Base-by-base conservation (phyloP, 805 yeast species). In the Lipomyces kockii region DNA sequence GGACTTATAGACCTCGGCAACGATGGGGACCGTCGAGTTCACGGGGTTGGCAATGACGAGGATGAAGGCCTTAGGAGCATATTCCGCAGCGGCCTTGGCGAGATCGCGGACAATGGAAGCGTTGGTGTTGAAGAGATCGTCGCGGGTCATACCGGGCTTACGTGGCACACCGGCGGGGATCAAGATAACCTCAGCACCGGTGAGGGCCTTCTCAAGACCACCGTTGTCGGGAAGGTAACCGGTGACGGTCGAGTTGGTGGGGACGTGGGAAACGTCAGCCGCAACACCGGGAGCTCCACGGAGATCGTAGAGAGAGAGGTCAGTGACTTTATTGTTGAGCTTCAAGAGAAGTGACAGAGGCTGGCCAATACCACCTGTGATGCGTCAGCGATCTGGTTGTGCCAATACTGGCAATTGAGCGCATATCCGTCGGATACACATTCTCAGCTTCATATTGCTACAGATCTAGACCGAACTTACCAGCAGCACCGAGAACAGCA, bases 71-170 rank as follows among this genome's bases (percentile, higher is more conserved):
- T 90, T 85, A 78, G 97, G 97, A 73, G 90, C 85, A 80, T 84
- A 78, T 73, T 89, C 91, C 70, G 96, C 97, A 75, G 86, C 86
- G 63, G 92, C 90, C 81, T 88, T 84, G 78, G 97, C 97, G 80
- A 93, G 85, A 81, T 91, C 97, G 79, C 95, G 88, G 71, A 93
- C 97, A 80, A 93, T 93, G 62, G 96, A 89, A 62, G 98, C 98
- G 78, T 93, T 93, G 84, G 96, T 93, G 85, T 91, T 89, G 89
- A 93, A 93, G 76, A 93, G 85, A 79, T 93, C 98, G 80, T 93
- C 98, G 85, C 98, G 90, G 78, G 97, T 91, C 98, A 93, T 93
- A 81, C 98, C 98, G 74, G 98, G 98, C 92, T 93, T 87, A 96
- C 91, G 84, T 97, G 98, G 76, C 67, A 93, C 96, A 84, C 98